Percentiles rank a stretch among this genome's conserved stretches.
Conservation (phyloP, 306 rosid genomes). For the Acmispon strigosus region DNA sequence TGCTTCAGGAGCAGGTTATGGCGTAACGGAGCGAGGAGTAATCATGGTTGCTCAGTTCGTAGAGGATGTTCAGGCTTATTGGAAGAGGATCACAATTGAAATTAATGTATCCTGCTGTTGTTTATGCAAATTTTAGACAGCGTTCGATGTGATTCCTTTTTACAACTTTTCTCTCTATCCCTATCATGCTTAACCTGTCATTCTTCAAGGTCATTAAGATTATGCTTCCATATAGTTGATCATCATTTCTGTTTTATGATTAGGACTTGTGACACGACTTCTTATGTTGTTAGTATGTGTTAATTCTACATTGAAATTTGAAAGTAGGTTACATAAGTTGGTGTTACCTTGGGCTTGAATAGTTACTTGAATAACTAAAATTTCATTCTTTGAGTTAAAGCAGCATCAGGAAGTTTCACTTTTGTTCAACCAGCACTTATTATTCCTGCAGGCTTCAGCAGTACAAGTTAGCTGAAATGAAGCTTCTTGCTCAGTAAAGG, state of each 20-base stretch:
- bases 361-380: neutral
- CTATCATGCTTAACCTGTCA: neutral
- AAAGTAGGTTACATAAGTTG: neutral
- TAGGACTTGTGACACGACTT: too few species aligned
- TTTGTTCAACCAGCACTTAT: neutral
- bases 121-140: neutral
- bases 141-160: neutral
- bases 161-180: neutral
- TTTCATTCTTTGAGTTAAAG: neutral
- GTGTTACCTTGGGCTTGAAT: neutral
- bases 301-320: neutral
- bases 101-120: neutral
- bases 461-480: constrained; percentile 71
- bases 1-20: constrained; percentile 20
- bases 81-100: too few species aligned
- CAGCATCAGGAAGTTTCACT: neutral
- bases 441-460: constrained; percentile 55
- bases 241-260: neutral
- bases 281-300: neutral
- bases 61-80: constrained; percentile 60
- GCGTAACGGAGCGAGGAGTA: constrained; percentile 54
- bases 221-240: too few species aligned
- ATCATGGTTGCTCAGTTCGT: constrained; percentile 51
- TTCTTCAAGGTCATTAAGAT: neutral
- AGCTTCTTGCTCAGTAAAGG: constrained; percentile 76